These are phyloP conservation scores for Alternaria sp. DNA, from an alignment of 2,329 filamentous ascomycete genomes.

Conservation along the genomic window DNA sequence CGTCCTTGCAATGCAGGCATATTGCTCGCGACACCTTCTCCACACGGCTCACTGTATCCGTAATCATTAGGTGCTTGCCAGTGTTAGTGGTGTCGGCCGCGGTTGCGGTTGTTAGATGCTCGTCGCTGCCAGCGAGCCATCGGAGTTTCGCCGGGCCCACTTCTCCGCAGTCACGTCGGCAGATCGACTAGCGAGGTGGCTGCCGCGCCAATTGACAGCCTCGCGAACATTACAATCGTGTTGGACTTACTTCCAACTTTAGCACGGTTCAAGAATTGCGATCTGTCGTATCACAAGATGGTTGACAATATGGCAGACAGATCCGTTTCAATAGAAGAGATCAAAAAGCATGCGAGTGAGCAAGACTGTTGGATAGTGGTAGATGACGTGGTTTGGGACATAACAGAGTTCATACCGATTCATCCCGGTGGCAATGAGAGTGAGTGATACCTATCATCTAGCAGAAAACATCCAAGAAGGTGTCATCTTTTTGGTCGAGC, in stretches of 20 bases:
- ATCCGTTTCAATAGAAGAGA: neutral
- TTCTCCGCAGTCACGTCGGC: slow-evolving; percentile 7
- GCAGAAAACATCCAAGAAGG: no score
- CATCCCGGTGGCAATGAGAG: slow-evolving; percentile 61
- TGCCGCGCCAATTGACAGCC: slow-evolving; percentile 1
- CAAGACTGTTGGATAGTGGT: slow-evolving; percentile 67
- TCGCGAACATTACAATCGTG: neutral
- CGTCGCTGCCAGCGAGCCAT: neutral
- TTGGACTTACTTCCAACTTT: rapidly evolving
- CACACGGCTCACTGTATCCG: neutral
- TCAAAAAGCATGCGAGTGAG: neutral
- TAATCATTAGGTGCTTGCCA: neutral
- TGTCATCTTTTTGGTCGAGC: no score
- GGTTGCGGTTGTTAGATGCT: neutral
- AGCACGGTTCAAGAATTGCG: neutral
- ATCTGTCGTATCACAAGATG: no score
- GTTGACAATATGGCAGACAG: neutral
- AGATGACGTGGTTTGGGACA: slow-evolving; percentile 68
- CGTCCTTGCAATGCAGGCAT: neutral
- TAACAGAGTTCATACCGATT: slow-evolving; percentile 65
- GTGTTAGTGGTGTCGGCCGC: neutral
- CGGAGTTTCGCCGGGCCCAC: slow-evolving; percentile 13
- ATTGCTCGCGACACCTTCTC: neutral
- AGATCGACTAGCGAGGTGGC: slow-evolving; percentile 1
- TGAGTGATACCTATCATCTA: neutral